A percentile compares a stretch with the other conserved stretches of the same genome.
These are phyloP conservation scores for Tuber borchii DNA, from an alignment of 495 filamentous ascomycete species.

Conservation along the genomic window DNA sequence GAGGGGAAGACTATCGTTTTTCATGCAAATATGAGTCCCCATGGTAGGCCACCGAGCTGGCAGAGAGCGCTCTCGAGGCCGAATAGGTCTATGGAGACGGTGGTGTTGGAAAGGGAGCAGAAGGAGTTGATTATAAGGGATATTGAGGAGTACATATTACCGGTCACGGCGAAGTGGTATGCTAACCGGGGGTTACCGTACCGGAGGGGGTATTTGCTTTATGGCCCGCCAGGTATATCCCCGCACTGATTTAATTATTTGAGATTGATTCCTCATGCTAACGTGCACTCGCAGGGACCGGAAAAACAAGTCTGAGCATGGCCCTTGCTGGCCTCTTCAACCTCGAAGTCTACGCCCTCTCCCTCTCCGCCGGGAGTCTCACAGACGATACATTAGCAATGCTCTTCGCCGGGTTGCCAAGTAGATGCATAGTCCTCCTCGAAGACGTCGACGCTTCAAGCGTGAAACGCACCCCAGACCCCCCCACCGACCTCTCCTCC, in stretches of 20 bases:
- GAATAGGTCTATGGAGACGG: conserved; percentile 70
- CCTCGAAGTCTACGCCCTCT: conserved; percentile 62
- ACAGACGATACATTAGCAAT: conserved; percentile 63
- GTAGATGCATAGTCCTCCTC: conserved; percentile 61
- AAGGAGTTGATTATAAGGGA: conserved; percentile 67
- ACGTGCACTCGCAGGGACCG: conserved; percentile 36
- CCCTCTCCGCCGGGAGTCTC: conserved; percentile 54
- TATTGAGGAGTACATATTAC: conserved; percentile 81
- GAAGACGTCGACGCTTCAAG: conserved; percentile 68
- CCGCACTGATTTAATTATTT: not conserved
- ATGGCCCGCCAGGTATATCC: conserved; percentile 50
- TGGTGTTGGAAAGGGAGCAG: conserved; percentile 66
- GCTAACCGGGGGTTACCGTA: conserved; percentile 82
- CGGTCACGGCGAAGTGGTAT: conserved; percentile 66
- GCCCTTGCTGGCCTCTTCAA: conserved; percentile 66
- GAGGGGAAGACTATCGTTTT: conserved; percentile 31
- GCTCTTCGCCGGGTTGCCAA: conserved; percentile 64
- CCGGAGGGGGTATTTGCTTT: conserved; percentile 80
- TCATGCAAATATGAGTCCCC: conserved; percentile 10
- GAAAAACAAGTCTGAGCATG: conserved; percentile 55
- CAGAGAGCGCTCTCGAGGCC: conserved; percentile 45
- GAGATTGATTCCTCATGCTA: conserved; percentile 4
- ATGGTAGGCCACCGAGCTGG: conserved; percentile 23
- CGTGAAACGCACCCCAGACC: conserved; percentile 51
- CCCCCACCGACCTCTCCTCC: conserved; percentile 13